Evolutionary conservation across 371 early-diverging fungal species (phyloP).

Genomic region (Lichtheimia ornata): DNA sequence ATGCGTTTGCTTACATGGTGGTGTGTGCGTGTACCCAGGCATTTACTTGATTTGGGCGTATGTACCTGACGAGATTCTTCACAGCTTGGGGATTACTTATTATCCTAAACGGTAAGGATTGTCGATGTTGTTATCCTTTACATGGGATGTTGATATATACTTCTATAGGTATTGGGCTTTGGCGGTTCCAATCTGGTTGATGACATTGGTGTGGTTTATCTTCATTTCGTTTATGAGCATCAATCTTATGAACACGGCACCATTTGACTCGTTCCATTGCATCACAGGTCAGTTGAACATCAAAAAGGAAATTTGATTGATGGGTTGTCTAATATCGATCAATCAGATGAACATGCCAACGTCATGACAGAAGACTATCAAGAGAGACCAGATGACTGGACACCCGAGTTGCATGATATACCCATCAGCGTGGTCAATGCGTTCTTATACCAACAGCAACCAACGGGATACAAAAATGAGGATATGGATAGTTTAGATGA

Average conservation of each 20-base stretch:
- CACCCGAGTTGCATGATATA: slow-evolving; percentile 74
- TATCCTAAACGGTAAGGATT: slow-evolving; percentile 65
- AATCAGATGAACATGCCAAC: slow-evolving; percentile 64
- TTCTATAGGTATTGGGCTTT: slow-evolving; percentile 71
- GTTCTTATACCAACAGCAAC: slow-evolving; percentile 45
- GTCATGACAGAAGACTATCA: slow-evolving; percentile 41
- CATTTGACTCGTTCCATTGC: slow-evolving; percentile 64
- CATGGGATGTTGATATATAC: neutral
- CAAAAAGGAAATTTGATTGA: neutral
- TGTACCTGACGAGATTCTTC: slow-evolving; percentile 74
- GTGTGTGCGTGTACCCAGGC: slow-evolving; percentile 17
- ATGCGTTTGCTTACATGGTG: too few relatives aligned
- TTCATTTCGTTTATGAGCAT: slow-evolving; percentile 66
- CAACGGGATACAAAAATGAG: neutral
- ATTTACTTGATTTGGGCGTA: slow-evolving; percentile 82
- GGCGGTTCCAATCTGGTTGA: slow-evolving; percentile 75
- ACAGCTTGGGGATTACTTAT: slow-evolving; percentile 76
- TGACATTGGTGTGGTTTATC: slow-evolving; percentile 70
- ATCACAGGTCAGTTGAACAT: slow-evolving; percentile 60
- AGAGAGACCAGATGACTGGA: slow-evolving; percentile 57
- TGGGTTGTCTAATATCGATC: neutral
- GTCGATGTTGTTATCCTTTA: too few relatives aligned
- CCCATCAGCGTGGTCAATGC: slow-evolving; percentile 71
- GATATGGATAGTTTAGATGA: slow-evolving; percentile 2
- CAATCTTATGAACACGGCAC: slow-evolving; percentile 70